A percentile compares a stretch with the other conserved stretches of the same genome.
Evolutionary conservation across 1,284 basidiomycete genomes (phyloP).

Genomic region (Moesziomyces antarcticus): DNA sequence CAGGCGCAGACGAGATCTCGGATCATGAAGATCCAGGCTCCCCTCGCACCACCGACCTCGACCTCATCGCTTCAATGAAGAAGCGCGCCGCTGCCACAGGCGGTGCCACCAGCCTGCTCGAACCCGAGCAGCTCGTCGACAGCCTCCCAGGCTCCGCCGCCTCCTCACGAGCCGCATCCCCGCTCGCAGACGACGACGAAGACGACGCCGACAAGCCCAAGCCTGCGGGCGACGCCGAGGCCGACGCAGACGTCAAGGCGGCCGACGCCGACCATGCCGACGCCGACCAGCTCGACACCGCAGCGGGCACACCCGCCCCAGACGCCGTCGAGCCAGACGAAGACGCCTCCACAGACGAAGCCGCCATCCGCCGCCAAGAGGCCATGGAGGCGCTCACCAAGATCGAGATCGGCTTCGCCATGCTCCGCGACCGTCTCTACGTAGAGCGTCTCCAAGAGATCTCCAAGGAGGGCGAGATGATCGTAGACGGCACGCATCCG

Average conservation of each 20-base stretch:
- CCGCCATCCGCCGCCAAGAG: constrained; percentile 68
- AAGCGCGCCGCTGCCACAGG: constrained; percentile 60
- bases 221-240: constrained; percentile 7
- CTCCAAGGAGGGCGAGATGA: constrained; percentile 72
- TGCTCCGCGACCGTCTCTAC: constrained; percentile 72
- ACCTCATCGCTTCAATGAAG: constrained; percentile 55
- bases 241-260: constrained; percentile 18
- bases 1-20: constrained; percentile 24
- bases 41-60: constrained; percentile 37
- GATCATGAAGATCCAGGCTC: constrained; percentile 45
- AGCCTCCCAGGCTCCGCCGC: constrained; percentile 49
- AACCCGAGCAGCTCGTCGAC: constrained; percentile 50
- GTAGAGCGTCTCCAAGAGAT: constrained; percentile 73
- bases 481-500: constrained; percentile 76
- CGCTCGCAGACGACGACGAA: constrained; percentile 45
- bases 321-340: constrained; percentile 52
- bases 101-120: constrained; percentile 56
- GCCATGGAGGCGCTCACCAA: constrained; percentile 72
- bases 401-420: constrained; percentile 73
- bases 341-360: constrained; percentile 58
- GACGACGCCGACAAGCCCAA: constrained; percentile 35
- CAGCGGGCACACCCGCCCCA: constrained; percentile 43
- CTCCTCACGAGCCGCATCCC: constrained; percentile 51
- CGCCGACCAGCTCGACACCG: constrained; percentile 39
- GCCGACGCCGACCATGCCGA: constrained; percentile 23